A percentile compares a stretch with the other conserved stretches of the same genome.
Evolutionary conservation across 139 green algal genomes (phyloP).

Genomic region (Bryopsis sp.): DNA sequence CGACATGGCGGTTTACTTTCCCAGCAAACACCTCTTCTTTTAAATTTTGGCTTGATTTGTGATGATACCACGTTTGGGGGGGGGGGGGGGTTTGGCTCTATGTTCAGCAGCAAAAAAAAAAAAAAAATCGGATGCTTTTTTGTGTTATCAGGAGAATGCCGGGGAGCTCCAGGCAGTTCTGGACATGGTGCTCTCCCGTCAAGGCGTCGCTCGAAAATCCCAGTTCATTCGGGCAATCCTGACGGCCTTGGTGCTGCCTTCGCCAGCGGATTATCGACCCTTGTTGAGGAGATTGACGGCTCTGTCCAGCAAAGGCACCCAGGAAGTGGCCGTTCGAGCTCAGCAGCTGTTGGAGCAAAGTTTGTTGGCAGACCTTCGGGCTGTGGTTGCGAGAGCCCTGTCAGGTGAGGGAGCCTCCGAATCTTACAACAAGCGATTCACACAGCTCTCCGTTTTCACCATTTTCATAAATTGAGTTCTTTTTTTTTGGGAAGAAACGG

Average conservation of each 20-base stretch:
- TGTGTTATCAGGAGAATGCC: constrained; percentile 37
- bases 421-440: no score
- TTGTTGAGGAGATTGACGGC: constrained; percentile 66
- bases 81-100: neutral
- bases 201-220: constrained; percentile 60
- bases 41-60: no score
- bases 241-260: constrained; percentile 58
- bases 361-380: constrained; percentile 77
- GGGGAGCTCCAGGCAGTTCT: constrained; percentile 60
- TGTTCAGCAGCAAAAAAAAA: neutral
- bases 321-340: constrained; percentile 28
- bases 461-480: no score
- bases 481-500: no score
- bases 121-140: neutral
- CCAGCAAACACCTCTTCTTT: no score
- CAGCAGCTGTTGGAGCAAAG: constrained; percentile 55
- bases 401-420: no score
- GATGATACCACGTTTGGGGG: constrained; percentile 21
- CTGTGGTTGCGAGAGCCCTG: constrained; percentile 71
- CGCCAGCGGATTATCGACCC: constrained; percentile 57
- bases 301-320: constrained; percentile 40
- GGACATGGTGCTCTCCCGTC: constrained; percentile 71
- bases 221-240: constrained; percentile 71
- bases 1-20: neutral
- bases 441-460: no score